These are phyloP conservation scores for Vitis rotundifolia DNA, from an alignment of 164 flowering plant genomes.

Conservation along the genomic window DNA sequence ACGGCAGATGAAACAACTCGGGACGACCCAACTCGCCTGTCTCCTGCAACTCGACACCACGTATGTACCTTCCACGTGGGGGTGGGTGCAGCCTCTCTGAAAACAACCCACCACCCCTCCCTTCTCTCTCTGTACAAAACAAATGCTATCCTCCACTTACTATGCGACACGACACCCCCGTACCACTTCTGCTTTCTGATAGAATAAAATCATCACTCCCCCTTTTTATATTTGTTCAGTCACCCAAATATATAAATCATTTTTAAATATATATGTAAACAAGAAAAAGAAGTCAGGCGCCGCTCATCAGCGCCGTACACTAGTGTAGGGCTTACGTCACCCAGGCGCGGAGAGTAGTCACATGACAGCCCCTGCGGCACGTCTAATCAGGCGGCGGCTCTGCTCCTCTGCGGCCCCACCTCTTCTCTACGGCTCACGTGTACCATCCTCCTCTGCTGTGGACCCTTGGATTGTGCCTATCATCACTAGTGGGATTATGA, in stretches of 20 bases:
- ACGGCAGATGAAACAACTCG: constrained; percentile 6
- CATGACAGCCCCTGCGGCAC: constrained; percentile 37
- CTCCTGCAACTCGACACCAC: constrained; percentile 33
- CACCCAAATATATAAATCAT: background rate
- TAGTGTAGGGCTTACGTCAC: constrained; percentile 49
- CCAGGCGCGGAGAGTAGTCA: constrained; percentile 17
- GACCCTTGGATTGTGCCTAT: background rate
- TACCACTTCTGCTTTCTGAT: background rate
- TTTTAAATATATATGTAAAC: background rate
- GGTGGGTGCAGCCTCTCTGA: constrained; percentile 12
- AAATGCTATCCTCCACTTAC: constrained; percentile 22
- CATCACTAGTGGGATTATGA: background rate
- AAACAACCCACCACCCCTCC: background rate
- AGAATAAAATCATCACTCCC: background rate
- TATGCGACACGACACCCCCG: constrained; percentile 21
- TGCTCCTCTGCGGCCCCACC: constrained; percentile 4
- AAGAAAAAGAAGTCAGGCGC: constrained; percentile 24
- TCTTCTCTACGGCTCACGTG: constrained; percentile 2
- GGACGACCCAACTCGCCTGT: constrained; percentile 19
- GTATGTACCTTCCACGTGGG: constrained; percentile 35
- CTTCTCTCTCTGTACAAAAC: background rate
- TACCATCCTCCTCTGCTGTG: background rate
- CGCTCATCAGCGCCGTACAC: constrained; percentile 37
- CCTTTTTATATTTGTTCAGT: background rate
- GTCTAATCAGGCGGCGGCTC: constrained; percentile 70